Conservation (phyloP, 108 stramenopile species). For the Epipyxis sp. region DNA sequence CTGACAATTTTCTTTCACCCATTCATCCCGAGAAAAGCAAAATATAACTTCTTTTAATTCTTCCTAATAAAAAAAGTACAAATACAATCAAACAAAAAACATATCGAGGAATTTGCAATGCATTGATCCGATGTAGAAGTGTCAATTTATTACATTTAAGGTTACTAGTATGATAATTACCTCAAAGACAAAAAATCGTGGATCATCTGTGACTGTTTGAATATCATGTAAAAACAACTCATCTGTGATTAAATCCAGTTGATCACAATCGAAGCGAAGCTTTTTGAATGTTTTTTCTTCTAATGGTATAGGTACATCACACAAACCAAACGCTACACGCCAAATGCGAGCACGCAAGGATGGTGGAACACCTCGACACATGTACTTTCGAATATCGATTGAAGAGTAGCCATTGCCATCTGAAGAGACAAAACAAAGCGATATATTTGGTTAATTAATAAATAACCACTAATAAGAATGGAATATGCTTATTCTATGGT, state of each 20-base stretch:
- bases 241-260: slow-evolving; percentile 44
- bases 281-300: slow-evolving; percentile 34
- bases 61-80: too few species aligned
- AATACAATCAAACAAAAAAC: too few species aligned
- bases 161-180: slow-evolving; percentile 32
- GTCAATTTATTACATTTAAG: too few species aligned
- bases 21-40: slow-evolving; percentile 3
- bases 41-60: slow-evolving; percentile 5
- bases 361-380: slow-evolving; percentile 46
- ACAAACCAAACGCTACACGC: slow-evolving; percentile 37
- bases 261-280: slow-evolving; percentile 31
- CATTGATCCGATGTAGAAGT: too few species aligned
- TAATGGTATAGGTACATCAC: neutral
- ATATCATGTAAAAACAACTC: slow-evolving; percentile 52
- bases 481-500: too few species aligned
- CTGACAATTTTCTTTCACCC: neutral
- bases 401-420: too few species aligned
- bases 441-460: too few species aligned
- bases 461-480: too few species aligned
- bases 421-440: too few species aligned
- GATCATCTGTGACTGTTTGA: slow-evolving; percentile 45
- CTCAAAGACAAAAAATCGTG: slow-evolving; percentile 52
- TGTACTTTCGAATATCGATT: slow-evolving; percentile 39
- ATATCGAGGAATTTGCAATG: too few species aligned
- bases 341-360: slow-evolving; percentile 40